Evolutionary conservation across 805 yeast genomes (phyloP), one percentile per base, ranked within the genome.

Genomic region (Starmerella ratchasimensis): DNA sequence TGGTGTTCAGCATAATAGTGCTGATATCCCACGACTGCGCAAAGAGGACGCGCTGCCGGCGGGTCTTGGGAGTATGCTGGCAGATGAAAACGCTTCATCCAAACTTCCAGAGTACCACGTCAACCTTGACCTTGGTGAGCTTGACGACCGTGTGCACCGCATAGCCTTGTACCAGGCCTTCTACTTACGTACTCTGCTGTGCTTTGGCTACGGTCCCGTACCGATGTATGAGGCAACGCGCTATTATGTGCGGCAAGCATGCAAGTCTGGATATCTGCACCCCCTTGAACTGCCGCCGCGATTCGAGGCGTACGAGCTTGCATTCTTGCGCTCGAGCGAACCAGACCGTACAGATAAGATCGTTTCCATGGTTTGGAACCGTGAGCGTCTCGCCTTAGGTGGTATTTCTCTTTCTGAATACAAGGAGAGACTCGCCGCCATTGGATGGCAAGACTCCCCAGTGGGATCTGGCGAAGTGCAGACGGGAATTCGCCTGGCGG

Each of bases 361-460:
- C 18, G 14, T 39, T 23, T 27, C 28, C 8, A 17, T 45, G 21
- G 44, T 37, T 26, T 45, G 48, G 48, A 38, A 39, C 27, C 43
- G 44, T n/a, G 47, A 45, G 33, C 41, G 48, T 10, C 31, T 43
- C 17, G 26, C 34, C 17, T 19, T 28, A 10, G 48, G 47, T 11
- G 36, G 42, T 8, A 32, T 33, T 29, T 24, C 40, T 25, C 34
- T 36, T 4, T 41, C 38, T 11, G 35, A 39, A 16, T 45, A 42
- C 38, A 26, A 27, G 22, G 26, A 24, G 6, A 18, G 19, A 3
- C 31, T 39, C 11, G 36, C 34, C 13, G 25, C 11, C 17, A 29
- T 39, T 13, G 48, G 47, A 7, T 44, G 48, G 48, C 28, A 31
- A 14, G 43, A 44, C 28, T 32, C 42, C 17, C 41, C 39, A 1